Evolutionary conservation across 139 green algal species (phyloP).

Genomic region (Klebsormidium nitens): DNA sequence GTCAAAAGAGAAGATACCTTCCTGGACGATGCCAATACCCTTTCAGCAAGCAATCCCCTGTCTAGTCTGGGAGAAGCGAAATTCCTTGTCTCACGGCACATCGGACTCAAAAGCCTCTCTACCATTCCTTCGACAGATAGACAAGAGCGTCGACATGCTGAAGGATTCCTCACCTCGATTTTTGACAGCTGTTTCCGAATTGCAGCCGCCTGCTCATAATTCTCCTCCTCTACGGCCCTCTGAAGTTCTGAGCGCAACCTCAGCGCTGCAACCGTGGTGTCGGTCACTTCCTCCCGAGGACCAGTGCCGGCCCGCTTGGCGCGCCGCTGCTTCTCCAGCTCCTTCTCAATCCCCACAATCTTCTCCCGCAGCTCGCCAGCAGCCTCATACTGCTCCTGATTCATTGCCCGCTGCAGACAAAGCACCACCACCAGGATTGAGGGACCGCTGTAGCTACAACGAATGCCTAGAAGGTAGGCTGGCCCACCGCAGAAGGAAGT

Average conservation of each 20-base stretch:
- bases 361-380: constrained; percentile 37
- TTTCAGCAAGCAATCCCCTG: too few relatives aligned
- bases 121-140: neutral
- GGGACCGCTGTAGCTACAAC: too few relatives aligned
- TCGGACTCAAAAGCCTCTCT: neutral
- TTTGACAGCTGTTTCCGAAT: constrained; percentile 37
- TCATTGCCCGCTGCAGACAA: constrained; percentile 30
- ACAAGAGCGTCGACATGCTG: neutral
- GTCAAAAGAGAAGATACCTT: too few relatives aligned
- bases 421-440: too few relatives aligned
- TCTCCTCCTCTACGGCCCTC: constrained; percentile 45
- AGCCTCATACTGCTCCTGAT: constrained; percentile 35
- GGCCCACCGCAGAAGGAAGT: too few relatives aligned
- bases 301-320: constrained; percentile 16
- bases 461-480: too few relatives aligned
- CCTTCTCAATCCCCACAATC: constrained; percentile 37
- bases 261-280: neutral
- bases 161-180: constrained; percentile 31
- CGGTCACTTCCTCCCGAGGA: neutral
- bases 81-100: too few relatives aligned
- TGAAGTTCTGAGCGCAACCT: constrained; percentile 38
- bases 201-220: constrained; percentile 41
- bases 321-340: constrained; percentile 20
- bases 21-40: too few relatives aligned
- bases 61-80: too few relatives aligned